phyloP scores from a whole-genome alignment of 1,139 yeast species.

The Scheffersomyces titani region DNA sequence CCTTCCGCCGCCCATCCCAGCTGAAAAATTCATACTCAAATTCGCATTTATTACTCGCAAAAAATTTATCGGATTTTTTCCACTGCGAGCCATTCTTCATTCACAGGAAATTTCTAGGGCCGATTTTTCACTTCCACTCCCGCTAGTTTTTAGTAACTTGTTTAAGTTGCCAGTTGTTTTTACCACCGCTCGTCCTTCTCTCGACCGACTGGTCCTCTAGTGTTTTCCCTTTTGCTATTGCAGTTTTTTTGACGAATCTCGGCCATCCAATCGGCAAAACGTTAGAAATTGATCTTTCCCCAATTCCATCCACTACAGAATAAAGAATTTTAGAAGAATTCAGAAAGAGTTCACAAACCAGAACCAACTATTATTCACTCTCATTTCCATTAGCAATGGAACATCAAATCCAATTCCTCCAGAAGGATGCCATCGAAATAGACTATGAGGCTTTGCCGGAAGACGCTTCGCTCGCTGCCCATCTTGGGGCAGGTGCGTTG shows the following conservation, averaged over 20 bases:
- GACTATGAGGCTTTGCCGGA: constrained; percentile 94
- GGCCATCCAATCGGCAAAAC: not conserved
- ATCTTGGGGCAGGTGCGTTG: constrained; percentile 89
- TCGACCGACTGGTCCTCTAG: not conserved
- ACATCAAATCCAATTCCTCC: constrained; percentile 16
- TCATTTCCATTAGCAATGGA: constrained; percentile 10
- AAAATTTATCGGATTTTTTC: not conserved
- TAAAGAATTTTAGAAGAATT: constrained; percentile 3
- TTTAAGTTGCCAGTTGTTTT: not conserved
- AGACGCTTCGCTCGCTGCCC: constrained; percentile 79
- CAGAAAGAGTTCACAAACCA: not conserved
- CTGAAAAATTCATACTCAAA: not conserved
- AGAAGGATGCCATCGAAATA: constrained; percentile 46
- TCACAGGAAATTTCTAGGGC: not conserved
- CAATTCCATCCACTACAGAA: not conserved
- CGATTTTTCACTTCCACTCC: not conserved
- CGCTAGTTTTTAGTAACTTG: not conserved
- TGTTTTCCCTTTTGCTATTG: not conserved
- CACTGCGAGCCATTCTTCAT: not conserved
- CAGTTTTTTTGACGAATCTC: not conserved
- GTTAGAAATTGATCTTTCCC: not conserved
- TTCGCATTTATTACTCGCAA: not conserved
- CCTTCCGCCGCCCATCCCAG: not conserved
- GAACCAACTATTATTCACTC: not conserved
- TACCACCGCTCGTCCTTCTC: not conserved